A percentile compares a stretch with the other conserved stretches of the same genome.
Conservation (phyloP, 192 early-diverging fungal species). For the Cetraspora pellucida region DNA sequence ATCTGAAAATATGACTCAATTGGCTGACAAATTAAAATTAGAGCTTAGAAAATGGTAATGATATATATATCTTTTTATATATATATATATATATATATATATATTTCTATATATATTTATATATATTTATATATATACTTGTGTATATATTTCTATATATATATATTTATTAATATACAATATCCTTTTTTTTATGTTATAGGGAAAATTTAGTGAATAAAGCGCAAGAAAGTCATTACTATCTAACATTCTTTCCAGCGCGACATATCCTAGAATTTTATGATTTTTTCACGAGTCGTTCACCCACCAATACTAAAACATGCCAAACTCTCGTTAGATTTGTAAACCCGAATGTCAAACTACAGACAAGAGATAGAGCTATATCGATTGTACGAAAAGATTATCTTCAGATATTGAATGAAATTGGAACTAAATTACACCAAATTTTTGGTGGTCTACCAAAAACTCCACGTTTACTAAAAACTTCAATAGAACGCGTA, state of each 20-base stretch:
- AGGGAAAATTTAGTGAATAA: neutral
- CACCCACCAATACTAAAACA: neutral
- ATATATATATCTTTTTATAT: neutral
- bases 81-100: neutral
- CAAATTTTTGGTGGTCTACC: conserved; percentile 10
- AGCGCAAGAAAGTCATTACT: conserved; percentile 18
- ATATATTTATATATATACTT: neutral
- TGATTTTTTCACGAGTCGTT: neutral
- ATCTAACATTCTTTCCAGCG: conserved; percentile 20
- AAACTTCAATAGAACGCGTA: neutral
- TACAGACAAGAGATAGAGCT: neutral
- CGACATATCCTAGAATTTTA: conserved; percentile 23
- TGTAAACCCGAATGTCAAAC: neutral
- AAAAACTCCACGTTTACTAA: neutral
- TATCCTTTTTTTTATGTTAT: neutral
- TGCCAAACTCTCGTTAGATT: conserved; percentile 10
- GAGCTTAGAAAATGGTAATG: conserved; percentile 11
- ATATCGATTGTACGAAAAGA: neutral
- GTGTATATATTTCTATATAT: neutral
- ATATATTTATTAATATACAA: too few species aligned
- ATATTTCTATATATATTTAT: too few species aligned
- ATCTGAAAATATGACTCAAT: conserved; percentile 8
- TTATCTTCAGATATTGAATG: neutral
- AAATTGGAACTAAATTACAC: conserved; percentile 21
- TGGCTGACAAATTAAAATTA: neutral